Percentiles rank a stretch among this genome's conserved stretches.
Evolutionary conservation across 139 green algal species (phyloP).

Genomic region (Chlamydomonas incerta): DNA sequence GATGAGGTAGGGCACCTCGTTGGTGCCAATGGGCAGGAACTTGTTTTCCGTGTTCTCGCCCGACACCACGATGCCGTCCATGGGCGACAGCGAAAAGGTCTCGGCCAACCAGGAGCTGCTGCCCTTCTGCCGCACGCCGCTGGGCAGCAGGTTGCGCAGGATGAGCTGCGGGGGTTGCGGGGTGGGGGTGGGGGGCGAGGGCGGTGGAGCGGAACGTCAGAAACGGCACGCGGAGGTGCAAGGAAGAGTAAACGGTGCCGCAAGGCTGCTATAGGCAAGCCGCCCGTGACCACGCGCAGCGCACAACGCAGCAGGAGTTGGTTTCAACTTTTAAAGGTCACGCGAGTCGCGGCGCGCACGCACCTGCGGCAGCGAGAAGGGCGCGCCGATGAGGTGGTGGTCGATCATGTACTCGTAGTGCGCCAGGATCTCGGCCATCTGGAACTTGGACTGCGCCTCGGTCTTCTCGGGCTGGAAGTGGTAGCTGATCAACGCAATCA

Average conservation of each 20-base stretch:
- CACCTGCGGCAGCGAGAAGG: background rate
- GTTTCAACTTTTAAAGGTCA: too few relatives aligned
- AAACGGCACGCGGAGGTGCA: too few relatives aligned
- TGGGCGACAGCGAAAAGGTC: background rate
- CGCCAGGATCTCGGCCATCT: conserved; percentile 20
- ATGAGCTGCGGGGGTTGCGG: background rate
- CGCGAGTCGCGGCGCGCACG: too few relatives aligned
- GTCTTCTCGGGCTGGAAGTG: conserved; percentile 14
- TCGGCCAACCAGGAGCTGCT: background rate
- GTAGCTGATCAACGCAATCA: background rate
- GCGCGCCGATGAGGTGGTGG: background rate
- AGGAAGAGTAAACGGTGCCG: too few relatives aligned
- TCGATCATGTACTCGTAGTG: conserved; percentile 11
- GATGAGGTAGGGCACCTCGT: conserved; percentile 4
- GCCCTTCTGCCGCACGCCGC: background rate
- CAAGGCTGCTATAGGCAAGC: too few relatives aligned
- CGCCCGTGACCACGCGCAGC: too few relatives aligned
- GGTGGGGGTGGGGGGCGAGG: background rate
- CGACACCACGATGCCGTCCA: conserved; percentile 20
- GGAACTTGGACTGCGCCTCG: background rate
- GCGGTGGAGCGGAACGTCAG: background rate
- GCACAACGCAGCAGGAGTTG: too few relatives aligned
- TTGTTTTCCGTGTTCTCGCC: conserved; percentile 11
- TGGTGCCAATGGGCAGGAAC: conserved; percentile 2
- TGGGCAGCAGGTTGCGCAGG: background rate